Conservation (phyloP, 2,329 filamentous ascomycete genomes). For the Fusarium kyushuense region DNA sequence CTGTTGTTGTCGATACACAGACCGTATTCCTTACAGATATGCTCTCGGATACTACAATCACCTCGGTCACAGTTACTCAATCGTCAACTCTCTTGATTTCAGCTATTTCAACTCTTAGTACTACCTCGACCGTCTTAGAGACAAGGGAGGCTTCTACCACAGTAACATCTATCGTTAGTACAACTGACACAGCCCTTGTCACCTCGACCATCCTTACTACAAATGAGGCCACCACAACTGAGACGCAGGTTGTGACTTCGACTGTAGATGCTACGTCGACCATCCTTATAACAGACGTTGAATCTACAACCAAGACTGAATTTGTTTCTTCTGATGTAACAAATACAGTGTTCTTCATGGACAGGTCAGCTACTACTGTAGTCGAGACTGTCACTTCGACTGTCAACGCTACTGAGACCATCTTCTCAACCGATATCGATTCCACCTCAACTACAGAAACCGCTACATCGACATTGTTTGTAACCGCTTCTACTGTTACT, state of each 20-base stretch:
- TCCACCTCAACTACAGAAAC: not conserved
- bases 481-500: not conserved
- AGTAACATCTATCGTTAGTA: too few species aligned
- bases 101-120: not conserved
- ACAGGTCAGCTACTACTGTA: not conserved
- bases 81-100: not conserved
- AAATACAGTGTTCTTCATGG: not conserved
- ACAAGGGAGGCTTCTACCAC: too few species aligned
- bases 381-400: not conserved
- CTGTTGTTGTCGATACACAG: not conserved
- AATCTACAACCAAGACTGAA: not conserved
- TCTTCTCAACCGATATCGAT: not conserved
- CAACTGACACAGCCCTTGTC: not conserved
- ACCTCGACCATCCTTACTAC: not conserved
- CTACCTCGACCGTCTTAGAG: not conserved
- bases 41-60: not conserved
- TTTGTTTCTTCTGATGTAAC: not conserved
- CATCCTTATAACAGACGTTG: not conserved
- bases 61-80: not conserved
- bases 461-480: not conserved
- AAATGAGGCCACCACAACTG: not conserved
- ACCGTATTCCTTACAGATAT: not conserved
- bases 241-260: not conserved
- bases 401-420: slow-evolving; percentile 6
- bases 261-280: not conserved